Evolutionary conservation across 225 moss, liverwort and hornwort species (phyloP).

Genomic region (Antitrichia curtipendula): DNA sequence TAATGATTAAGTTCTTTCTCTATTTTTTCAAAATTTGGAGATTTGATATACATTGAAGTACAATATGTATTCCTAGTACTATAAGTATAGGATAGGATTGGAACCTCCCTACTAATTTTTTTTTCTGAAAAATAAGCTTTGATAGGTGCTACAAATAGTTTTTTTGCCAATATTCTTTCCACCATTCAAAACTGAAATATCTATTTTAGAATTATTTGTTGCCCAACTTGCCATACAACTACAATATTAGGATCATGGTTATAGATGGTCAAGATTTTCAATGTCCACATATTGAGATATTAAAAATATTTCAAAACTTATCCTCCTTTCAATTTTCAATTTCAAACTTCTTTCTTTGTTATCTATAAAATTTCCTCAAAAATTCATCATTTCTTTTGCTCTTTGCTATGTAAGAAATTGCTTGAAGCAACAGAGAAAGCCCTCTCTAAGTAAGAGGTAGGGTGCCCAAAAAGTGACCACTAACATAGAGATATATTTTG

Average conservation of each 20-base stretch:
- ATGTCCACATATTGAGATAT: background rate
- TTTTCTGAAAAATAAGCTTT: fast-evolving
- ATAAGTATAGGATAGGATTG: background rate
- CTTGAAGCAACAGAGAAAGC: too few species aligned
- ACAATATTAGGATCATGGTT: fast-evolving
- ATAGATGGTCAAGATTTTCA: background rate
- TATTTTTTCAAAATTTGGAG: background rate
- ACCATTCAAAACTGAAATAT: fast-evolving
- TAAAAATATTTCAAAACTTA: background rate
- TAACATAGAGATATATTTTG: too few species aligned
- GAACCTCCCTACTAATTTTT: fast-evolving
- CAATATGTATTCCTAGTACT: fast-evolving
- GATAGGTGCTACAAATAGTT: fast-evolving
- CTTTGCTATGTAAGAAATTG: background rate
- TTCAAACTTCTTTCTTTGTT: too few species aligned
- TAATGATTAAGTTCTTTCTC: background rate
- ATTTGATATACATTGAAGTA: background rate
- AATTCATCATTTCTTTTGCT: background rate
- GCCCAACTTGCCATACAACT: fast-evolving
- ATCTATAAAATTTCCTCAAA: background rate
- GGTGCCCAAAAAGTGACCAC: too few species aligned
- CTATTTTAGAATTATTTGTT: background rate
- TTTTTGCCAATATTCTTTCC: background rate
- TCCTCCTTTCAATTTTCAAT: background rate
- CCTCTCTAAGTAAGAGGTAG: too few species aligned